Base-by-base conservation (phyloP, 371 early-diverging fungal species). In the Mucor irregularis region DNA sequence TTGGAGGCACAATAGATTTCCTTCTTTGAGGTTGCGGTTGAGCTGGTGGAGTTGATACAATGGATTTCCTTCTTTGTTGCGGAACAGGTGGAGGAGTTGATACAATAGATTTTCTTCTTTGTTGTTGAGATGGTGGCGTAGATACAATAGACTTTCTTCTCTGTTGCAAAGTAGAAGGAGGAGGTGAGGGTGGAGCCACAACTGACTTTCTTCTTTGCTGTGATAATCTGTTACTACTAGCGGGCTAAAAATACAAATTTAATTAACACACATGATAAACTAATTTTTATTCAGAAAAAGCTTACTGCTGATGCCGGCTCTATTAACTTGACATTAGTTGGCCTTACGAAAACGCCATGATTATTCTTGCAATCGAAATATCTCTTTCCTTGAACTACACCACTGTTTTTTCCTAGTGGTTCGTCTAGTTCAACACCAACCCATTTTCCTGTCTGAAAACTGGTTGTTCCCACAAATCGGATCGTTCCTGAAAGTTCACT, bases 291-390 rank as follows among this genome's bases (percentile, higher is more conserved):
- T n/a, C n/a, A n/a, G n/a, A n/a, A n/a, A n/a, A n/a, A n/a, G n/a
- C n/a, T n/a, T n/a, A n/a, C n/a, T n/a, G 35, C 35, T 14, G 10
- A 4, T 14, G 35, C 11, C 10, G 35, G 10, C n/a, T 34, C 35
- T 14, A 34, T 34, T n/a, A 42, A 9, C 52, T 77, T 81, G 28
- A 85, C 78, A 58, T 84, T 86, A 13, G 80, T 74, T 39, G 84
- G 61, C 26, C 90, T 62, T 21, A 89, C 85, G 80, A 93, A 93
- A 21, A 92, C 76, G 38, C 92, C 94, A 59, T 83, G 78, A 5
- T 71, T 63, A 8, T 77, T 63, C 50, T 59, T 72, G 58, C 90
- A 88, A 8, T 86, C 82, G 77, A 92, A 93, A 73, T 93, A 93
- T 3, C 87, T 79, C 46, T 68, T 74, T 10, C 86, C 88, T 30